A percentile compares a stretch with the other conserved stretches of the same genome.
Conservation (phyloP, 345 rosid species). For the Salix viminalis region DNA sequence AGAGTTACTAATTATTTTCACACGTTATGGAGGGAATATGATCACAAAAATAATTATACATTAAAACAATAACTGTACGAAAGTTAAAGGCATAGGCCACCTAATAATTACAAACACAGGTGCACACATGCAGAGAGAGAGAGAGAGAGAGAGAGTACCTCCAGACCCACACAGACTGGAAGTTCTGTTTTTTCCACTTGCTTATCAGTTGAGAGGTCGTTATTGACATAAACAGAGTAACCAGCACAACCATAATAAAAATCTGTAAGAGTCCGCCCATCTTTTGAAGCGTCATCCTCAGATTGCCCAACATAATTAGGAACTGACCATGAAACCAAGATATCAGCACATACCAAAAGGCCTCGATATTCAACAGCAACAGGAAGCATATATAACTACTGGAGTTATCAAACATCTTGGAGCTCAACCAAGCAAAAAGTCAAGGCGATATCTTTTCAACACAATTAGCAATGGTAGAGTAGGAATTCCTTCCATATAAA, state of each 20-base stretch:
- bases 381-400: not conserved
- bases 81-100: not conserved
- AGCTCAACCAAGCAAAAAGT: not conserved
- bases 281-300: slow-evolving; percentile 47
- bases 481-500: not conserved
- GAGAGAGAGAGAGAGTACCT: slow-evolving; percentile 33
- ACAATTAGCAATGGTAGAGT: not conserved
- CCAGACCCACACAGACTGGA: slow-evolving; percentile 59
- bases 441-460: not conserved
- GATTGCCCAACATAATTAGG: slow-evolving; percentile 43
- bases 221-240: slow-evolving; percentile 44
- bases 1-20: not conserved
- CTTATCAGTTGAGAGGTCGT: slow-evolving; percentile 34
- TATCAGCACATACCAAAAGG: not conserved
- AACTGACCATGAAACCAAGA: slow-evolving; percentile 25
- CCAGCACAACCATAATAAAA: slow-evolving; percentile 70
- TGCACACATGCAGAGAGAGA: not conserved
- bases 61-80: not conserved
- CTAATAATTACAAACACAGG: not conserved
- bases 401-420: not conserved
- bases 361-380: not conserved
- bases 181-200: slow-evolving; percentile 36
- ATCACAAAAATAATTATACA: not conserved
- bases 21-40: not conserved
- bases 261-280: slow-evolving; percentile 32